Percentiles rank a stretch among this genome's conserved stretches.
These are phyloP conservation scores for Lyophyllum semitale DNA, from an alignment of 768 basidiomycete species.

Conservation along the genomic window DNA sequence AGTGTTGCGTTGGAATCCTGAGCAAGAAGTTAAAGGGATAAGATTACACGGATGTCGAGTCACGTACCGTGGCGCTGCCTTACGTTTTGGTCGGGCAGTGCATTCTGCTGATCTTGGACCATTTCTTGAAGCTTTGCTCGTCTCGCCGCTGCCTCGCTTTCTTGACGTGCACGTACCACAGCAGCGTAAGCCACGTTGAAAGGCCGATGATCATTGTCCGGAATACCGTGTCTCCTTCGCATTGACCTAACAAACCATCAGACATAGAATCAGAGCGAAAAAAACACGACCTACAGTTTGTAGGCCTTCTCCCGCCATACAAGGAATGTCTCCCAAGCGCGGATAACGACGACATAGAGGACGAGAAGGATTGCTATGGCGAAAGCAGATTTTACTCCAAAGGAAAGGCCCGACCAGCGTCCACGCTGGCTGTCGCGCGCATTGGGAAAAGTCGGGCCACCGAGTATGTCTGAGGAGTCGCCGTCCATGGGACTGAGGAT, in stretches of 20 bases:
- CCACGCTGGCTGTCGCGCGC: conserved; percentile 28
- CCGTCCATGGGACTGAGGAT: conserved; percentile 50
- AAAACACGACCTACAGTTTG: conserved; percentile 52
- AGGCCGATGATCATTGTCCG: conserved; percentile 78
- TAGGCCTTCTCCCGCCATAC: conserved; percentile 65
- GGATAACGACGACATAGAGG: conserved; percentile 36
- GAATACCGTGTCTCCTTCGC: conserved; percentile 80
- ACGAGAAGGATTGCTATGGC: conserved; percentile 36
- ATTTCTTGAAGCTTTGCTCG: conserved; percentile 33
- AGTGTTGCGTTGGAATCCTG: conserved; percentile 22
- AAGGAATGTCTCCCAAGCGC: conserved; percentile 47
- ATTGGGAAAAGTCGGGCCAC: conserved; percentile 48
- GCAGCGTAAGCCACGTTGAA: conserved; percentile 89
- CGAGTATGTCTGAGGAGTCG: conserved; percentile 75
- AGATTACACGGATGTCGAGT: conserved; percentile 23
- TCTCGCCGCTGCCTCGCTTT: conserved; percentile 42
- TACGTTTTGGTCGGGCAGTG: conserved; percentile 39
- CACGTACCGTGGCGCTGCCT: conserved; percentile 48
- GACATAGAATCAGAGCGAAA: conserved; percentile 7
- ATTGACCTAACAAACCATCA: conserved; percentile 50
- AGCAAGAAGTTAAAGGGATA: conserved; percentile 19
- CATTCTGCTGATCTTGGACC: conserved; percentile 36
- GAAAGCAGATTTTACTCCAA: conserved; percentile 38
- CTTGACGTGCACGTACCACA: conserved; percentile 56
- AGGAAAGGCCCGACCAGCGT: conserved; percentile 38